Evolutionary conservation across 129 eudicot genomes (phyloP).

Genomic region (Calendula officinalis): DNA sequence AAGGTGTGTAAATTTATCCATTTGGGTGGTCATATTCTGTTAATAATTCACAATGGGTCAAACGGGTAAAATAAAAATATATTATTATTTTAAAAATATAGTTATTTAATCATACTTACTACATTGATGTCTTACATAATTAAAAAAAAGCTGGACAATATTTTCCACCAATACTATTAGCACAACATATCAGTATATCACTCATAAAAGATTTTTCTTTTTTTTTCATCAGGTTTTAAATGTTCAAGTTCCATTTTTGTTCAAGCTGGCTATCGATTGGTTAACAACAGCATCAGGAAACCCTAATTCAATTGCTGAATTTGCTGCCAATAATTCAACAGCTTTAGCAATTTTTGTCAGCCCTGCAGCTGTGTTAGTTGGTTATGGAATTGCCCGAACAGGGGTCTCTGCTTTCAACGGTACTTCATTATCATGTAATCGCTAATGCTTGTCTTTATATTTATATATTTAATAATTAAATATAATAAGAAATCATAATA

Average conservation of each 20-base stretch:
- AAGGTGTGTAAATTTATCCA: constrained; percentile 40
- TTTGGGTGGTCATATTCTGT: background rate
- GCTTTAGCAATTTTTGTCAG: constrained; percentile 78
- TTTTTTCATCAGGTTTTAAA: constrained; percentile 62
- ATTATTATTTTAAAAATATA: background rate
- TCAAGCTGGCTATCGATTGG: constrained; percentile 97
- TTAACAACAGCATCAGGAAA: constrained; percentile 73
- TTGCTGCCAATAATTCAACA: constrained; percentile 72
- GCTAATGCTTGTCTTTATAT: constrained; percentile 44
- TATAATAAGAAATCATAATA: constrained; percentile 14
- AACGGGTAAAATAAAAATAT: background rate
- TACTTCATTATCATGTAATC: constrained; percentile 60
- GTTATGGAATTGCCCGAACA: constrained; percentile 86
- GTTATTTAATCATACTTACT: background rate
- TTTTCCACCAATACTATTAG: background rate
- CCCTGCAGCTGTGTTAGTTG: constrained; percentile 87
- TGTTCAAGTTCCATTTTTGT: constrained; percentile 96
- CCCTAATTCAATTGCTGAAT: constrained; percentile 68
- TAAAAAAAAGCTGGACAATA: background rate
- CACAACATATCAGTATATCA: constrained; percentile 6
- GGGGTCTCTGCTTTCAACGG: constrained; percentile 99
- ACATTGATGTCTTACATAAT: background rate
- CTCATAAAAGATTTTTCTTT: background rate
- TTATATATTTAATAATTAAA: background rate
- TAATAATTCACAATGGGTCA: background rate